A percentile compares a stretch with the other conserved stretches of the same genome.
Evolutionary conservation across 257 asterid genomes (phyloP).

Genomic region (Nicotiana benthamiana): DNA sequence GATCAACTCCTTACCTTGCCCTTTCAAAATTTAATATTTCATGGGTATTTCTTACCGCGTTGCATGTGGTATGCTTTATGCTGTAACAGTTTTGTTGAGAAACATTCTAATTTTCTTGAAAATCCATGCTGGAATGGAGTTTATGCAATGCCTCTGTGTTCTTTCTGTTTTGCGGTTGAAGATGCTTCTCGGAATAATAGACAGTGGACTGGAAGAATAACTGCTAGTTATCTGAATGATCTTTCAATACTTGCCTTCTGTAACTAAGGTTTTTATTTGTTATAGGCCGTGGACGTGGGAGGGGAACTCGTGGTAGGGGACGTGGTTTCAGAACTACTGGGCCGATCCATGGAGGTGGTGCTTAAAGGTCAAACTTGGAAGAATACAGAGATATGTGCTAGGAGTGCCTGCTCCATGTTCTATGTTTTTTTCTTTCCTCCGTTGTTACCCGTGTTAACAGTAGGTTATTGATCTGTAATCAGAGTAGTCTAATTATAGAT

Average conservation of each 20-base stretch:
- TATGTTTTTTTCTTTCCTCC: neutral
- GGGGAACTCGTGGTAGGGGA: constrained; percentile 72
- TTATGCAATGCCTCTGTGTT: neutral
- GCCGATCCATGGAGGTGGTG: constrained; percentile 12
- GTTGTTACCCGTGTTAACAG: constrained; percentile 3
- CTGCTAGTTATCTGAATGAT: neutral
- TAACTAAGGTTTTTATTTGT: neutral
- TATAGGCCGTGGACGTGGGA: constrained; percentile 83
- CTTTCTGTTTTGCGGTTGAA: neutral
- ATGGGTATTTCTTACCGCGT: neutral
- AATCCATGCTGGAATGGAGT: neutral
- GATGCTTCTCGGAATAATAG: neutral
- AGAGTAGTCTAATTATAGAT: constrained; percentile 32
- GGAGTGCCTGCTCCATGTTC: constrained; percentile 17
- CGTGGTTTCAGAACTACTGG: constrained; percentile 54
- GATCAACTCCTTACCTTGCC: neutral
- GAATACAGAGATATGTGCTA: constrained; percentile 7
- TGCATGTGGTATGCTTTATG: neutral
- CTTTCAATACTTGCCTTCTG: neutral
- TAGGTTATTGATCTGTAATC: constrained; percentile 26
- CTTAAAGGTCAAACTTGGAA: neutral
- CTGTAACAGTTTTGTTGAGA: neutral
- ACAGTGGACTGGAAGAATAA: neutral
- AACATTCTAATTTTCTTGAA: neutral
- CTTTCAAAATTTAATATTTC: neutral